Evolutionary conservation across 768 basidiomycete species (phyloP).

Genomic region (Lactarius indigo): DNA sequence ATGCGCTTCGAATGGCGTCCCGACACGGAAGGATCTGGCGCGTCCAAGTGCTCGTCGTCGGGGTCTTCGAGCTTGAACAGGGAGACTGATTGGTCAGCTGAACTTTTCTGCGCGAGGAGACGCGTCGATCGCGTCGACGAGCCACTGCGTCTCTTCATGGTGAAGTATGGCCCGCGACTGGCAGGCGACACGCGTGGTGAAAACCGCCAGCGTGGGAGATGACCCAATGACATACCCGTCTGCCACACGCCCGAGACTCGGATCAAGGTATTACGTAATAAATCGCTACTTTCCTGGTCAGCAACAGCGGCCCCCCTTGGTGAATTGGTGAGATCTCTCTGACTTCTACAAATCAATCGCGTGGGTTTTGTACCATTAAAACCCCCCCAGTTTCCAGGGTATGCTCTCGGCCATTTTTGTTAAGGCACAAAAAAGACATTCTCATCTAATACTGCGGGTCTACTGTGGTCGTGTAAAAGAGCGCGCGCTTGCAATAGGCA

Average conservation of each 20-base stretch:
- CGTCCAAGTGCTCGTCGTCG: background rate
- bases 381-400: background rate
- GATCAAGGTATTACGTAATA: background rate
- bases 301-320: too few relatives aligned
- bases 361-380: background rate
- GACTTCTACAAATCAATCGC: background rate
- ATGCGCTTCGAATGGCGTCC: constrained; percentile 32
- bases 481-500: background rate
- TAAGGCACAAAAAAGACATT: background rate
- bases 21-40: constrained; percentile 20
- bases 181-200: background rate
- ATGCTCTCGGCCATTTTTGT: background rate
- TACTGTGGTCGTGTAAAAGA: background rate
- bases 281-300: background rate
- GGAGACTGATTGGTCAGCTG: constrained; percentile 20
- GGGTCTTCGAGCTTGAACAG: constrained; percentile 27
- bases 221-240: too few relatives aligned
- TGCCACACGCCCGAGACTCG: background rate
- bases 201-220: too few relatives aligned
- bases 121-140: constrained; percentile 5
- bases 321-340: background rate
- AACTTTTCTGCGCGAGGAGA: constrained; percentile 16
- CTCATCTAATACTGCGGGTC: background rate
- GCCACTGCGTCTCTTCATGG: constrained; percentile 16
- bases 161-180: background rate